Evolutionary conservation across 768 basidiomycete species (phyloP).

Genomic region (Lactarius tabidus): DNA sequence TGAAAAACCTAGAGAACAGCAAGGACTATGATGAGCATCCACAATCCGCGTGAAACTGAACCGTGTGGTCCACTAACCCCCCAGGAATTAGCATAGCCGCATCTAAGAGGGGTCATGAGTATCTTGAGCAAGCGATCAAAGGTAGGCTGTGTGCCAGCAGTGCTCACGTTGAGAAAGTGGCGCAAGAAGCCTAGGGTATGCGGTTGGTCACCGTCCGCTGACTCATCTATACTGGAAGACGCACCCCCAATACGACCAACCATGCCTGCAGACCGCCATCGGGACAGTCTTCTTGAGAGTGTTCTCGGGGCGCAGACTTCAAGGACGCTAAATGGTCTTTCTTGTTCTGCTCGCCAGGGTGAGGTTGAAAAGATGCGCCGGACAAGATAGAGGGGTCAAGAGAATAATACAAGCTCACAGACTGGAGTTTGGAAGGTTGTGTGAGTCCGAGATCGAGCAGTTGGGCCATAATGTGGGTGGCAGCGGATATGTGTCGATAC

Average conservation of each 20-base stretch:
- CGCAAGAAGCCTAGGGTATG: conserved; percentile 28
- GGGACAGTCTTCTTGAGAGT: conserved; percentile 31
- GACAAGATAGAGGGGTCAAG: not conserved
- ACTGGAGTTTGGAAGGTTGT: not conserved
- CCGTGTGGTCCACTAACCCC: conserved; percentile 47
- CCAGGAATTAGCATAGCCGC: conserved; percentile 73
- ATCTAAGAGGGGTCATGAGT: conserved; percentile 32
- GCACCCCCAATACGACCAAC: conserved; percentile 40
- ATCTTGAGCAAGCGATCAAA: not conserved
- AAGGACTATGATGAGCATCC: conserved; percentile 3
- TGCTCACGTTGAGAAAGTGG: conserved; percentile 43
- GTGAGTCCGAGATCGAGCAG: not conserved
- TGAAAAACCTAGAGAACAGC: conserved; percentile 56
- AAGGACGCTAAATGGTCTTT: not conserved
- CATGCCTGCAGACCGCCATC: conserved; percentile 46
- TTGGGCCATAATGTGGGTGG: not conserved
- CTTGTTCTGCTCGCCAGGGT: not conserved
- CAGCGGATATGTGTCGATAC: not conserved
- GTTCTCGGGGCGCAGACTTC: too few species aligned
- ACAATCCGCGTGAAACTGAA: not conserved
- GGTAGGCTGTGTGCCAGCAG: not conserved
- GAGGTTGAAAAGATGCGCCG: not conserved
- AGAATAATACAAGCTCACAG: not conserved
- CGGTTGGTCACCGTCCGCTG: not conserved
- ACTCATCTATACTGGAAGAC: conserved; percentile 15